Percentiles rank a stretch among this genome's conserved stretches.
phyloP scores from a whole-genome alignment of 2,329 filamentous ascomycete genomes.

The Helotiales sp. region DNA sequence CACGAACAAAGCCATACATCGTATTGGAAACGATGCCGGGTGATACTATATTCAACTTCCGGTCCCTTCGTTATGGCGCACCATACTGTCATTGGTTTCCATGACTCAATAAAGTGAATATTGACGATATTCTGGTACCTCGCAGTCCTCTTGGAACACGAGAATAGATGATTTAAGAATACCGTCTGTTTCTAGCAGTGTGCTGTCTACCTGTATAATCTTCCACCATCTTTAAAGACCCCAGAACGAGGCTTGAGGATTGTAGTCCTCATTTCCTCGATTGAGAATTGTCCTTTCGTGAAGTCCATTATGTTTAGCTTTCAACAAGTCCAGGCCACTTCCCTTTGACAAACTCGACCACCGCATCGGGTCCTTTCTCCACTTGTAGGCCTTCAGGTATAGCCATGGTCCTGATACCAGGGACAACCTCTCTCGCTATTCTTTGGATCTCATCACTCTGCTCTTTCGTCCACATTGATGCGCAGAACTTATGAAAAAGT shows the following conservation, averaged over 20 bases:
- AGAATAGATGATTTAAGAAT: too few species aligned
- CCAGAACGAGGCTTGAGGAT: background rate
- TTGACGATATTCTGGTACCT: too few species aligned
- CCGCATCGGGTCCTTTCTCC: slow-evolving; percentile 51
- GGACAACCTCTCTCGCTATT: slow-evolving; percentile 44
- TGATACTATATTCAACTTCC: too few species aligned
- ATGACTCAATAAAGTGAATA: too few species aligned
- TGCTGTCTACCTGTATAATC: background rate
- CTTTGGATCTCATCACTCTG: slow-evolving; percentile 46
- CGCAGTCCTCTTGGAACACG: too few species aligned
- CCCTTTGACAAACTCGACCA: slow-evolving; percentile 52
- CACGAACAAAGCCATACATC: too few species aligned
- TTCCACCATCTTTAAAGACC: background rate
- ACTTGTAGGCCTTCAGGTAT: slow-evolving; percentile 56
- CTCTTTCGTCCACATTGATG: slow-evolving; percentile 53
- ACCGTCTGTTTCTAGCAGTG: background rate
- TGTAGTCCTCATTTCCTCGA: background rate
- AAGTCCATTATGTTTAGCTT: background rate
- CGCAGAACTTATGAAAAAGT: slow-evolving; percentile 51
- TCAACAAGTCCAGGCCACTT: slow-evolving; percentile 31
- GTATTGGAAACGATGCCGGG: too few species aligned
- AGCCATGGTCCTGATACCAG: slow-evolving; percentile 50
- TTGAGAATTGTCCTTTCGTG: background rate
- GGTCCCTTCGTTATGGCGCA: too few species aligned
- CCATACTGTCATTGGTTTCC: too few species aligned